Evolutionary conservation across 2,329 filamentous ascomycete genomes (phyloP).

Genomic region (Pyricularia pennisetigena): DNA sequence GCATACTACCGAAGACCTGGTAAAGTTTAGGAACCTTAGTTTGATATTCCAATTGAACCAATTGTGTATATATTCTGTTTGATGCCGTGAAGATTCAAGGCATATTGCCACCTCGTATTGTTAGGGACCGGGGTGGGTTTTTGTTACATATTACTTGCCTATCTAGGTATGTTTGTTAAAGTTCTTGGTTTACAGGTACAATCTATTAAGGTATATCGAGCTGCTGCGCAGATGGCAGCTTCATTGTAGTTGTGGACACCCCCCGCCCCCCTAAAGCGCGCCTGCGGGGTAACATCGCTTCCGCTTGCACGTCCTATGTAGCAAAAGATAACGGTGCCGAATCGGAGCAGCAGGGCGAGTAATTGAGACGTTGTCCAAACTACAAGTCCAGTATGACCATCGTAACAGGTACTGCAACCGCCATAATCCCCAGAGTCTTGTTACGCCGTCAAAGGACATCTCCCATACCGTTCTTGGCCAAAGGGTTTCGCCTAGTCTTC

Average conservation of each 20-base stretch:
- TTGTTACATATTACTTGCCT: not conserved
- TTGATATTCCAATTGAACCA: not conserved
- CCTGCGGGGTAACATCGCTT: not conserved
- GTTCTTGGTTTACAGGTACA: too few relatives aligned
- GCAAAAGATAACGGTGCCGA: not conserved
- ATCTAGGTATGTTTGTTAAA: not conserved
- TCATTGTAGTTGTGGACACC: not conserved
- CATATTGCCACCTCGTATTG: not conserved
- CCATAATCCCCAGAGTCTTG: conserved; percentile 6
- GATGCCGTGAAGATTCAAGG: not conserved
- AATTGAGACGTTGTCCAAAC: not conserved
- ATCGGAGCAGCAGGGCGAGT: not conserved
- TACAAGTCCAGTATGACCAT: conserved; percentile 3
- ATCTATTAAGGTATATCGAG: not conserved
- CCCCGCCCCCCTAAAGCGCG: not conserved
- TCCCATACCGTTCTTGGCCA: not conserved
- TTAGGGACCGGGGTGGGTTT: not conserved
- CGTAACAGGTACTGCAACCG: conserved; percentile 1
- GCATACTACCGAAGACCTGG: not conserved
- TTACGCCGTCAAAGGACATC: not conserved
- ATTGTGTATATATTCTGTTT: not conserved
- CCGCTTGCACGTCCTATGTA: not conserved
- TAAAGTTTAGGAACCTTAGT: not conserved
- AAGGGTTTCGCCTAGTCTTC: not conserved
- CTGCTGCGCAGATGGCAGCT: not conserved